phyloP scores from a whole-genome alignment of 768 basidiomycete genomes.

The Trametes cingulata region DNA sequence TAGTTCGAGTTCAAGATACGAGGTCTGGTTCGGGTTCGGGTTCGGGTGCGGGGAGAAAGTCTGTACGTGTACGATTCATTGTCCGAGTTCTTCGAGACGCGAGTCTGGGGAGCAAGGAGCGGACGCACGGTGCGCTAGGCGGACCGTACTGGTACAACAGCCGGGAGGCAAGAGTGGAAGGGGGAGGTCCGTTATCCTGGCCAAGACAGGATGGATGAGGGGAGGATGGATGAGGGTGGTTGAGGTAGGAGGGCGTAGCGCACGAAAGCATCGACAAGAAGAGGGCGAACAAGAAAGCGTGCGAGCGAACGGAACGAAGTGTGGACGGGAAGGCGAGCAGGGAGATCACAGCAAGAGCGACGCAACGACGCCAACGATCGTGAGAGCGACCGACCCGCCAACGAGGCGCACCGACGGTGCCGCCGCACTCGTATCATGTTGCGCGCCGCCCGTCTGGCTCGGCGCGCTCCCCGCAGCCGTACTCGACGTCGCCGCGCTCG shows the following conservation, averaged over 20 bases:
- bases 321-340: background rate
- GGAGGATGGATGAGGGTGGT: background rate
- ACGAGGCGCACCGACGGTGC: background rate
- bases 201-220: background rate
- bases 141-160: too few relatives aligned
- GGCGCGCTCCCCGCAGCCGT: background rate
- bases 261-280: background rate
- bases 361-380: slow-evolving; percentile 1
- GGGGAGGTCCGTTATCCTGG: slow-evolving; percentile 1
- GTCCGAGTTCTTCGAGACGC: too few relatives aligned
- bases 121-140: too few relatives aligned
- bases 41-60: too few relatives aligned
- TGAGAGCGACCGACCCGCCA: slow-evolving; percentile 3
- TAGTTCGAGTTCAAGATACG: too few relatives aligned
- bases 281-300: background rate
- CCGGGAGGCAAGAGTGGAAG: too few relatives aligned
- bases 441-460: background rate
- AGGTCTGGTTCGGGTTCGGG: too few relatives aligned
- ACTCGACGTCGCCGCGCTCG: background rate
- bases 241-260: background rate
- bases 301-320: too few relatives aligned
- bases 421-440: slow-evolving; percentile 4
- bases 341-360: slow-evolving; percentile 3
- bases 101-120: too few relatives aligned
- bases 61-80: too few relatives aligned